Base-by-base conservation (phyloP, 257 asterid species). In the Solanum paucissectum region DNA sequence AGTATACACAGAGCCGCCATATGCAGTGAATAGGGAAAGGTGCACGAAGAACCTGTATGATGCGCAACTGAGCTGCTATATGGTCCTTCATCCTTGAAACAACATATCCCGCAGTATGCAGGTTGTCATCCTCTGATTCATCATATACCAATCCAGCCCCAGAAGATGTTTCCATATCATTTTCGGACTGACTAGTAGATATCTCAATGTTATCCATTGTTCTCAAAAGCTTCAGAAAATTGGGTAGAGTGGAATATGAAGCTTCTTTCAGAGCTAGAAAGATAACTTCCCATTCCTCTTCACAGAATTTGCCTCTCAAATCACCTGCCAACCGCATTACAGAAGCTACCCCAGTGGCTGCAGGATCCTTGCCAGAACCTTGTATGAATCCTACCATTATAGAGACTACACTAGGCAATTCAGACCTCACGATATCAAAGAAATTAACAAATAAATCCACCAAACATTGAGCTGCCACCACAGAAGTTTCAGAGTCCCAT, bases 401-500 rank as follows among this genome's bases (percentile, higher is more conserved):
- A 62, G 95, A 93, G 88, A 96, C 93, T 40, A 95, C 94, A 88
- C 93, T 92, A 88, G 89, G 93, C 88, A 96, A 89, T 88, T 95
- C 95, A 86, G 94, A 88, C 94, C 97, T 95, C 71, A 94, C 89
- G 87, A 91, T 88, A 79, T 88, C 92, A 86, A 93, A 96, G 94
- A 93, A 95, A 91, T 90, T 91, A 87, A 92, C 94, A 90, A 95
- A 92, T 84, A 96, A 87, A 92, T 93, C 98, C 68, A 91, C 90
- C 66, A 96, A 92, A 90, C 95, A 95, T 88, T 93, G 94, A 86
- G 94, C 94, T 79, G 98, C 98, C 62, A 93, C 92, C 40, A 94
- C 93, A 86, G 93, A 93, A 83, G 98, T 95, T 89, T 91, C 98
- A 20, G 98, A 91, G 93, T 97, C 98, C 98, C 97, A 95, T 83